A percentile compares a stretch with the other conserved stretches of the same genome.
These are phyloP conservation scores for Bertia moriformis DNA, from an alignment of 2,329 filamentous ascomycete genomes.

Conservation along the genomic window DNA sequence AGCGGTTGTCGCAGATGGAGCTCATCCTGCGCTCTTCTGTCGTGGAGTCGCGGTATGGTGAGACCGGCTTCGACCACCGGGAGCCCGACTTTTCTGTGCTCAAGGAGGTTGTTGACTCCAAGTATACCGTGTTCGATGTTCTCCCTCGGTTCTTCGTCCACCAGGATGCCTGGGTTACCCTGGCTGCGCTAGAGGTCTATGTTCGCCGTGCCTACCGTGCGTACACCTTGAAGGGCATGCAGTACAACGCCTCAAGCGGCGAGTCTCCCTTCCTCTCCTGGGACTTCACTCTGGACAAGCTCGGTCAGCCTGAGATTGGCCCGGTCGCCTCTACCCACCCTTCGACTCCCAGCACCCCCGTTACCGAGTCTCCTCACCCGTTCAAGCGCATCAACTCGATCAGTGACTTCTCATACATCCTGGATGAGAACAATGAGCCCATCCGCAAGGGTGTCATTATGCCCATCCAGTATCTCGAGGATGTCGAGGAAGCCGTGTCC, in stretches of 20 bases:
- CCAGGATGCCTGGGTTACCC: constrained; percentile 81
- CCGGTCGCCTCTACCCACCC: constrained; percentile 65
- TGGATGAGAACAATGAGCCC: constrained; percentile 61
- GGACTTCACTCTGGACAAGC: constrained; percentile 91
- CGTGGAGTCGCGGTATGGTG: constrained; percentile 90
- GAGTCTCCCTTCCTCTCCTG: constrained; percentile 77
- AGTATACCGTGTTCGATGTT: constrained; percentile 96
- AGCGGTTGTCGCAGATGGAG: constrained; percentile 92
- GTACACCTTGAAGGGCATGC: constrained; percentile 76
- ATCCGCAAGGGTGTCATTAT: constrained; percentile 86
- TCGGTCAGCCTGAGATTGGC: constrained; percentile 81
- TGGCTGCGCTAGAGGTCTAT: constrained; percentile 91
- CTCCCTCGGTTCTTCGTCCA: constrained; percentile 90
- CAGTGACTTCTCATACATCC: constrained; percentile 84
- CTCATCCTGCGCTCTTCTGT: constrained; percentile 93
- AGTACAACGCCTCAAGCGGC: constrained; percentile 60
- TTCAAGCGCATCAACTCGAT: constrained; percentile 86
- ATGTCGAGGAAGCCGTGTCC: constrained; percentile 72
- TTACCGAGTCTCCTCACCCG: constrained; percentile 35
- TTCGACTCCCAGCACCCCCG: constrained; percentile 69
- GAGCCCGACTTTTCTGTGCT: constrained; percentile 81
- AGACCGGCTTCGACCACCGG: constrained; percentile 91
- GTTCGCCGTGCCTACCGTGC: constrained; percentile 92
- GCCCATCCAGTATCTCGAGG: constrained; percentile 83
- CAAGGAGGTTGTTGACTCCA: constrained; percentile 96